Evolutionary conservation across 352 stramenopile species (phyloP), one percentile per base, ranked within the genome.

Genomic region (Aphanomyces stellatus): DNA sequence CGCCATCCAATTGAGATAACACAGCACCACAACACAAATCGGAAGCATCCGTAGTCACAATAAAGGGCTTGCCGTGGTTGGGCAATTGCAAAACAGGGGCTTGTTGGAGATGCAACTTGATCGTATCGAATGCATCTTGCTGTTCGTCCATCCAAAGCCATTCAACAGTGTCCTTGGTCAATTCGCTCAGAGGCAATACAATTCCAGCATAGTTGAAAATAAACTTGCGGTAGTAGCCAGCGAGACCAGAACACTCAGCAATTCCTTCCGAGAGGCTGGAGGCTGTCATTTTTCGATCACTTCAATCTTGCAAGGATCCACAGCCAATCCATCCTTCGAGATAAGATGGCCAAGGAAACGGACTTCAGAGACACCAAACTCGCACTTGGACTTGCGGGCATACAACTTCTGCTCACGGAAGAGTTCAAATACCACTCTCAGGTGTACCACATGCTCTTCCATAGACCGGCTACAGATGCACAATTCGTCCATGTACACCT

Each of bases 31-130:
- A 51, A 11, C 19, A 33, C 25, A 6, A 4, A 8, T 40, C 33
- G 7, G 53, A 65, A 15, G 64, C 64, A 59, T 66, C 64, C 5
- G 62, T 65, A 13, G 51, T 70, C 0, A 79, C 62, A 19, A 78
- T 59, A 19, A 78, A 82, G 11, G 0, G 51, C 27, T 55, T 25
- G 3, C 53, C 55, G 33, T 72, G 65, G 28, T 74, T 68, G 4
- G 71, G 69, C 5, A 75, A 33, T 51, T 65, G 33, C 25, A 67
- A 53, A 28, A 71, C 65, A 35, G 65, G 48, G n/a, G 65, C 56
- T 55, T 68, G 56, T 48, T 71, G 30, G 0, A 69, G 28, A 19
- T 51, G 59, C 13, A 56, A 35, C 53, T 65, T 73, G n/a, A 70
- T 25, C 6, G 19, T 59, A 17, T 17, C 22, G 34, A 70, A 73